Base-by-base conservation (phyloP, 805 yeast species). In the Lipomyces starkeyi region DNA sequence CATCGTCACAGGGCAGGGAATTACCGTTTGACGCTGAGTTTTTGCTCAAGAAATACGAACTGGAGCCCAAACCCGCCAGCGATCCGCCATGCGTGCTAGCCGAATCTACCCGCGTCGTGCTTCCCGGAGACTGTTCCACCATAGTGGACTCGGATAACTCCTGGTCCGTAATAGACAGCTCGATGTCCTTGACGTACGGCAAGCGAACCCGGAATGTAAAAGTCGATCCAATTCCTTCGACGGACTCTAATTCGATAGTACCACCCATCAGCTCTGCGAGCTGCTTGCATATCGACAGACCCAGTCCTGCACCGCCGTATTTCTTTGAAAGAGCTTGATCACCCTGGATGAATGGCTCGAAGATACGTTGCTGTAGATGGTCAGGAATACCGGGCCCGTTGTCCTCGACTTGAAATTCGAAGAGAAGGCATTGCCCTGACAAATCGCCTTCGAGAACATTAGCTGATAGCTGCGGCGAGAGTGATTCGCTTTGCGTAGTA, bases 281-380 rank as follows among this genome's bases (percentile, higher is more conserved):
- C 78, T 94, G 98, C 67, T 91, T 83, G 79, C 98, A 95, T 75
- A 94, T 94, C 0, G 89, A 85, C 57, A 94, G 83, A 0, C 99
- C 99, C 59, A 94, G 82, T 1, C 98, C 99, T 0, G 98, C 95
- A 73, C 99, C 99, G 67, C 98, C 98, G 76, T 90, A 89, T 66
- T 93, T 91, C 75, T 97, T 84, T 4, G 97, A 91, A 34, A 92
- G 82, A 0, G 97, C 92, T 78, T 93, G 97, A 76, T 94, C 98
- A 63, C 98, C 99, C 80, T 94, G 99, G 22, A 93, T 93, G 81
- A 94, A 94, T 0, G 98, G 98, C 75, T 95, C 98, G 78, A 94
- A 94, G 0, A 94, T 96, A 69, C 90, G 87, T 57, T 87, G 87
- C 75, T 91, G 97, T 64, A 93, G 78, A 0, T 88, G 87, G 14